Evolutionary conservation across 2,329 filamentous ascomycete genomes (phyloP).

Genomic region (Aspergillus sp.): DNA sequence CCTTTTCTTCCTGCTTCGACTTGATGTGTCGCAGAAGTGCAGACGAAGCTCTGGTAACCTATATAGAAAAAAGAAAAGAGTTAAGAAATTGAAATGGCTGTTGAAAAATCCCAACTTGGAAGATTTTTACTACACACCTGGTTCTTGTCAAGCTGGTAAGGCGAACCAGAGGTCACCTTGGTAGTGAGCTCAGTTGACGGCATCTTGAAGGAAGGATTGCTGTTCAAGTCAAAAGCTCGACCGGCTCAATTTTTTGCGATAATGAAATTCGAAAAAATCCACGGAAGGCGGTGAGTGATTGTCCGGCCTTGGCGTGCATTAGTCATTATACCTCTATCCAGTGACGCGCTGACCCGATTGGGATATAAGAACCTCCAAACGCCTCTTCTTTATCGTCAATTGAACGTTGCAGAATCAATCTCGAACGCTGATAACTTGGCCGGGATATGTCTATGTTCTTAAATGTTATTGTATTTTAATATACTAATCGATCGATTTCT

Average conservation of each 20-base stretch:
- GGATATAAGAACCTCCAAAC: too few species aligned
- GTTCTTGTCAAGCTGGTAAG: slow-evolving; percentile 42
- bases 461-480: too few species aligned
- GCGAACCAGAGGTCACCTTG: slow-evolving; percentile 36
- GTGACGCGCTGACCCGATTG: too few species aligned
- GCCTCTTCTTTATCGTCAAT: too few species aligned
- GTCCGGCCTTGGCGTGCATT: slow-evolving; percentile 20
- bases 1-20: slow-evolving; percentile 42
- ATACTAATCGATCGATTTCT: too few species aligned
- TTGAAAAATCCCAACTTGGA: background rate
- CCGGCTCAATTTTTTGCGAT: slow-evolving; percentile 22
- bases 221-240: slow-evolving; percentile 4
- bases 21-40: slow-evolving; percentile 55
- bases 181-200: slow-evolving; percentile 35
- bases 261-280: slow-evolving; percentile 30
- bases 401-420: too few species aligned
- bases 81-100: slow-evolving; percentile 5
- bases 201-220: slow-evolving; percentile 27
- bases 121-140: slow-evolving; percentile 31
- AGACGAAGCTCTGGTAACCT: slow-evolving; percentile 54
- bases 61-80: slow-evolving; percentile 6
- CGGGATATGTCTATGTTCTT: too few species aligned
- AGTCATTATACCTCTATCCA: background rate
- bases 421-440: too few species aligned
- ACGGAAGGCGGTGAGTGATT: slow-evolving; percentile 33